Conservation (phyloP, 208 protist genomes). For the Entamoeba invadens region DNA sequence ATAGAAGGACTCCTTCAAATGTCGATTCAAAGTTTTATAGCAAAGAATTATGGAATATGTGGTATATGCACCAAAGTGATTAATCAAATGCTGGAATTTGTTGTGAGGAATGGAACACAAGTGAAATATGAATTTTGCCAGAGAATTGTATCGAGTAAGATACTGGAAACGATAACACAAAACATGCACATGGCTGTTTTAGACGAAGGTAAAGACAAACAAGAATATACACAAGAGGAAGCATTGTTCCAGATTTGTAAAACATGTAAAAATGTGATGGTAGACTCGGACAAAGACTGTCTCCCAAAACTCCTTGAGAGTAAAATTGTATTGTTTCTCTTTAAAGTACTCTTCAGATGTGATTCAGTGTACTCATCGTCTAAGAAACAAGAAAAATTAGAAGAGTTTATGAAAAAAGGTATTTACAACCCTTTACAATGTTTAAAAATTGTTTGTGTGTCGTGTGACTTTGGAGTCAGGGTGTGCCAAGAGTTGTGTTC, state of each 20-base stretch:
- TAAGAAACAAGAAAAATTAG: background rate
- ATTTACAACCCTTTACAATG: background rate
- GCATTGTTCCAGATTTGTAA: background rate
- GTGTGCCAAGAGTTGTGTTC: background rate
- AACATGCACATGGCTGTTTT: too few relatives aligned
- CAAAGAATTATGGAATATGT: background rate
- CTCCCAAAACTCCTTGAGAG: background rate
- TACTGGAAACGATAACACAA: background rate
- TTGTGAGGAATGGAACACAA: background rate
- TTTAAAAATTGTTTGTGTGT: background rate
- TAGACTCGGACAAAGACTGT: background rate
- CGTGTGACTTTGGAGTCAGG: background rate
- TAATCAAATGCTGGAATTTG: background rate
- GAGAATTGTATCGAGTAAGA: background rate
- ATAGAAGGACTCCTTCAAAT: background rate
- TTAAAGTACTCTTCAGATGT: background rate
- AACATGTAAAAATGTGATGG: background rate
- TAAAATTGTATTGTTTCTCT: background rate
- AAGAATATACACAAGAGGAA: background rate
- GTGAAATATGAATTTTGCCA: background rate
- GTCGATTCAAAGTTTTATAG: background rate
- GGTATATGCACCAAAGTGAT: background rate
- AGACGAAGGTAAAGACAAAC: background rate
- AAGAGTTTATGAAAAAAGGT: background rate
- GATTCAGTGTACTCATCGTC: background rate